phyloP scores from a whole-genome alignment of 805 yeast genomes.

The Komagataella pseudopastoris region DNA sequence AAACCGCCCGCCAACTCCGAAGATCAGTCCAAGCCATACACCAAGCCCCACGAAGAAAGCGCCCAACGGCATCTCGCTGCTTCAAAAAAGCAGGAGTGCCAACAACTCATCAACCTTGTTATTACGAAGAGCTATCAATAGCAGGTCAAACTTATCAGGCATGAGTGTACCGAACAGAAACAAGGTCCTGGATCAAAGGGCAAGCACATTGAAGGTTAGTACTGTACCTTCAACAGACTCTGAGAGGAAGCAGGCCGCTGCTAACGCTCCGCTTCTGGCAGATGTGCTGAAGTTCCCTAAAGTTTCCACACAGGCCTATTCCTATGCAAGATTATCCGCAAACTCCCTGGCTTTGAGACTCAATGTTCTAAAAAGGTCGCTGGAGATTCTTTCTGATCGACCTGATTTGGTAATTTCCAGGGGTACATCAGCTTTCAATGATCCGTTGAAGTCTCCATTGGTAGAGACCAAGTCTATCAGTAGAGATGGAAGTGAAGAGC shows the following conservation, averaged over 20 bases:
- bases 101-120: neutral
- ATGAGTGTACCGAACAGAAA: neutral
- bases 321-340: conserved; percentile 73
- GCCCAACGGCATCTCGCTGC: neutral
- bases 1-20: neutral
- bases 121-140: neutral
- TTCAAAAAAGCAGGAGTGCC: neutral
- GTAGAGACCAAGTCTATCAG: neutral
- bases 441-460: neutral
- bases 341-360: conserved; percentile 66
- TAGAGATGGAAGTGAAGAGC: conserved; percentile 3
- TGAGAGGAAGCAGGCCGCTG: neutral
- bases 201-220: neutral
- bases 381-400: conserved; percentile 57
- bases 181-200: neutral
- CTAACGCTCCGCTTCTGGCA: conserved; percentile 5
- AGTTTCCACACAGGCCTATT: conserved; percentile 74
- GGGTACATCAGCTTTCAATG: conserved; percentile 2
- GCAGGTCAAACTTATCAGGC: neutral
- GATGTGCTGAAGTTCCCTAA: conserved; percentile 55
- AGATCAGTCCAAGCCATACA: neutral
- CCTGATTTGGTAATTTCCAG: conserved; percentile 31
- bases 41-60: neutral
- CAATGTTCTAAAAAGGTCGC: conserved; percentile 60
- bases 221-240: neutral